phyloP scores from a whole-genome alignment of 306 rosid genomes.

The cucumber (Cucumis sativus) region Cucumber_9930_V3 NC_026657.2:10052001-10052500 shows the following conservation, averaged over 20 bases:
- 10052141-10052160: slow-evolving; percentile 57
- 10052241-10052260: background rate
- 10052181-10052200: slow-evolving; percentile 2
- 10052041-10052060: slow-evolving; percentile 44
- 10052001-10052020: background rate
- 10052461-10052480: too few relatives aligned
- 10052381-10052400: background rate
- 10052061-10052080: slow-evolving; percentile 26
- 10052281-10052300: background rate
- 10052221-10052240: background rate
- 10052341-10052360: too few relatives aligned
- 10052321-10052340: background rate
- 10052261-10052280: background rate
- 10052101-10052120: slow-evolving; percentile 62
- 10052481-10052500: too few relatives aligned
- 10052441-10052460: background rate
- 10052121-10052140: slow-evolving; percentile 59
- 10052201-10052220: background rate
- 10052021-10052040: slow-evolving; percentile 21
- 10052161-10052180: slow-evolving; percentile 1
- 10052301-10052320: background rate
- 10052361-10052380: background rate
- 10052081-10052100: slow-evolving; percentile 32
- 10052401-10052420: background rate
- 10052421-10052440: background rate